Percentiles rank a stretch among this genome's conserved stretches.
These are phyloP conservation scores for Wickerhamomyces sp. DNA, from an alignment of 1,139 yeast species.

Conservation along the genomic window DNA sequence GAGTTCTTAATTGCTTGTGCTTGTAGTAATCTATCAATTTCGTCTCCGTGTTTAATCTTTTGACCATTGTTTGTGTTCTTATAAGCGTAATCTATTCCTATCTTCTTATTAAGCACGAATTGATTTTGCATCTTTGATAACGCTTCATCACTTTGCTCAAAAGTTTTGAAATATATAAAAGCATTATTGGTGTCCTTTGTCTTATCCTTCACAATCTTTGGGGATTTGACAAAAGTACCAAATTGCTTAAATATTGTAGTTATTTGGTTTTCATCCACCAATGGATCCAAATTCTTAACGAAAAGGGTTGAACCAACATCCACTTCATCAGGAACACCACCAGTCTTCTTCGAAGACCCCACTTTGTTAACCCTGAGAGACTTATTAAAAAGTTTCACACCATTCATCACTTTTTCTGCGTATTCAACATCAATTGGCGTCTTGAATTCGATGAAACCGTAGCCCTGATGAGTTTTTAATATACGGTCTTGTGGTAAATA, in stretches of 20 bases:
- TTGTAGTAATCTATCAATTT: slow-evolving; percentile 69
- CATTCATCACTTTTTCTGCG: slow-evolving; percentile 56
- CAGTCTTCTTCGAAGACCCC: slow-evolving; percentile 4
- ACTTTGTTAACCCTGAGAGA: slow-evolving; percentile 56
- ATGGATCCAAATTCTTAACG: slow-evolving; percentile 65
- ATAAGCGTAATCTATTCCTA: slow-evolving; percentile 66
- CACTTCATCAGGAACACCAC: slow-evolving; percentile 19
- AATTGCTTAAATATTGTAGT: slow-evolving; percentile 61
- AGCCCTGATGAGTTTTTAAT: slow-evolving; percentile 73
- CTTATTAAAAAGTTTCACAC: slow-evolving; percentile 62
- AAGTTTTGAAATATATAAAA: slow-evolving; percentile 55
- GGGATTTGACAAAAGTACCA: slow-evolving; percentile 55
- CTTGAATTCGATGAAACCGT: slow-evolving; percentile 77
- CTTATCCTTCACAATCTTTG: slow-evolving; percentile 50
- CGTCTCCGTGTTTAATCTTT: slow-evolving; percentile 71
- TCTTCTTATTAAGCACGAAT: slow-evolving; percentile 60
- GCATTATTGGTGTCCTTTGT: slow-evolving; percentile 50
- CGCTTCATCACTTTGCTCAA: slow-evolving; percentile 70
- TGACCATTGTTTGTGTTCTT: slow-evolving; percentile 48
- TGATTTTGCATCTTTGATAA: slow-evolving; percentile 66
- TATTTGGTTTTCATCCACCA: slow-evolving; percentile 61
- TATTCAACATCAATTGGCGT: slow-evolving; percentile 65
- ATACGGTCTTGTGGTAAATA: slow-evolving; percentile 80
- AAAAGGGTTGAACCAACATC: slow-evolving; percentile 77
- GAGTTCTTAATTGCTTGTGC: slow-evolving; percentile 50